Percentiles rank a stretch among this genome's conserved stretches.
phyloP scores from a whole-genome alignment of 2,329 filamentous ascomycete species.

The Fusarium multiceps region DNA sequence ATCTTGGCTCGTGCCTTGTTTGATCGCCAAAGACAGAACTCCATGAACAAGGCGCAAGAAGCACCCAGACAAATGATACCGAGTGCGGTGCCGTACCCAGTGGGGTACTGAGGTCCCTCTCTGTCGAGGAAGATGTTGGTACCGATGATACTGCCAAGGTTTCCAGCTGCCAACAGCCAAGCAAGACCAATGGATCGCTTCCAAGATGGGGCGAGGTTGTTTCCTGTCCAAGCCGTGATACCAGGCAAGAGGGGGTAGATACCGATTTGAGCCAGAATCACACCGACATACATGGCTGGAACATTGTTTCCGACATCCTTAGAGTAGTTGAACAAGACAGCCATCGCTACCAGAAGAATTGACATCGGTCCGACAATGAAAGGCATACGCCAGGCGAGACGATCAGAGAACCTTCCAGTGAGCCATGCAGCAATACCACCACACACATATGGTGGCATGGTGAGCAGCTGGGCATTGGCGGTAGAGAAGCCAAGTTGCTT shows the following conservation, averaged over 20 bases:
- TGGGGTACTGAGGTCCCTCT: conserved; percentile 51
- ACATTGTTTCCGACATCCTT: conserved; percentile 53
- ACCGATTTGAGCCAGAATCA: conserved; percentile 34
- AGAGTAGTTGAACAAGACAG: conserved; percentile 50
- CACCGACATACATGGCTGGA: conserved; percentile 23
- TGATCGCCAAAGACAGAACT: conserved; percentile 25
- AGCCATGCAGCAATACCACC: conserved; percentile 46
- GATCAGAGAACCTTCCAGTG: conserved; percentile 49
- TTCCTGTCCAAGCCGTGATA: conserved; percentile 39
- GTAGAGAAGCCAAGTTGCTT: conserved; percentile 54
- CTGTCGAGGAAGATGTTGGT: conserved; percentile 53
- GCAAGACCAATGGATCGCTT: conserved; percentile 44
- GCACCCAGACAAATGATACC: conserved; percentile 40
- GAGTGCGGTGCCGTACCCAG: conserved; percentile 52
- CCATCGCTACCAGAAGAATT: conserved; percentile 47
- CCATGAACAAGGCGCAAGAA: conserved; percentile 21
- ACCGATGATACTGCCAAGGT: conserved; percentile 48
- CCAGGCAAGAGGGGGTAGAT: conserved; percentile 50
- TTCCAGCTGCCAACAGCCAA: conserved; percentile 38
- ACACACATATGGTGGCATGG: conserved; percentile 52
- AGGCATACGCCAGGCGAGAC: conserved; percentile 53
- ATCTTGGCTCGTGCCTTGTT: conserved; percentile 18
- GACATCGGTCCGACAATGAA: conserved; percentile 51
- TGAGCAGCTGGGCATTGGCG: conserved; percentile 43
- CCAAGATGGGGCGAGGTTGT: conserved; percentile 41